Conservation (phyloP, 441 rosid species). For the Adansonia gregorii region DNA sequence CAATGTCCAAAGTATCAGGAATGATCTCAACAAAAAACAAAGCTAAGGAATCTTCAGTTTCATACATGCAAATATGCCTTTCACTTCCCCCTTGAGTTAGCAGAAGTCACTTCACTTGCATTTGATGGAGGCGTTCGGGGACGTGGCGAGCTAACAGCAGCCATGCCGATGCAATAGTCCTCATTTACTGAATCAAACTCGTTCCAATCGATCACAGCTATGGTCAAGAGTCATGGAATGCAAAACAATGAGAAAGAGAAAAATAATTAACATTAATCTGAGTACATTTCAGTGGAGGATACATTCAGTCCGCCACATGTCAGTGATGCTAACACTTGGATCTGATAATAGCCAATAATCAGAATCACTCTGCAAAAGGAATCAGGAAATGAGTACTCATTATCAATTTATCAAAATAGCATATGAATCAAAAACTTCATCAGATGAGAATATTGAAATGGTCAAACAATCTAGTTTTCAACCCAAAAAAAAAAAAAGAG, state of each 20-base stretch:
- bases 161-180: constrained; percentile 49
- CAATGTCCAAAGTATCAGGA: background rate
- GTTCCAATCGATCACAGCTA: constrained; percentile 70
- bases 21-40: constrained; percentile 11
- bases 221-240: constrained; percentile 45
- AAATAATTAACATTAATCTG: constrained; percentile 7
- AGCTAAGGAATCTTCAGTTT: background rate
- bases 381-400: constrained; percentile 20
- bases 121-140: constrained; percentile 69
- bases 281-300: constrained; percentile 50
- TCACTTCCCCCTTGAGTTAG: constrained; percentile 50
- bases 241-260: constrained; percentile 6
- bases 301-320: constrained; percentile 86
- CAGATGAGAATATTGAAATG: background rate
- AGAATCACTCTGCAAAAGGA: constrained; percentile 65
- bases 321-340: constrained; percentile 82
- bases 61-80: constrained; percentile 14
- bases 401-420: background rate
- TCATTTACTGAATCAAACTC: constrained; percentile 50
- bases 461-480: background rate
- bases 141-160: constrained; percentile 48
- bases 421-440: background rate
- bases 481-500: background rate
- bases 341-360: constrained; percentile 98
- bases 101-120: constrained; percentile 48